phyloP scores from a whole-genome alignment of 1,284 basidiomycete species.

The Papiliotrema flavescens region DNA sequence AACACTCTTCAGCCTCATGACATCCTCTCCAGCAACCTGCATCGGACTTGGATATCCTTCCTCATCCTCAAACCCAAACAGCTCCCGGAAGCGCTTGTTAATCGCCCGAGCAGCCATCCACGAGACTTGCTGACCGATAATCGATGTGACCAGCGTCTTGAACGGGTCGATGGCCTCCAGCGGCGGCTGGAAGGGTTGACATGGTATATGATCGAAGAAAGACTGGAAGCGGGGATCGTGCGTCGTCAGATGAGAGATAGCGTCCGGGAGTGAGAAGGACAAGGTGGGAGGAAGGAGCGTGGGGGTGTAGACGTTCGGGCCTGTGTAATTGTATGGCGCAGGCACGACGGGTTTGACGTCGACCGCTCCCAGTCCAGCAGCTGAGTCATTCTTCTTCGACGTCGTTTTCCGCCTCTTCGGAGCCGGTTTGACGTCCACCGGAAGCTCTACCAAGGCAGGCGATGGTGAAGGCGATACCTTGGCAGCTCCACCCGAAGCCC shows the following conservation, averaged over 20 bases:
- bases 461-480: background rate
- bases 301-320: slow-evolving; percentile 3
- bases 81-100: slow-evolving; percentile 71
- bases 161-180: slow-evolving; percentile 33
- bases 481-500: background rate
- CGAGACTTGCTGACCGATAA: slow-evolving; percentile 84
- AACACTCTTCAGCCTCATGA: slow-evolving; percentile 61
- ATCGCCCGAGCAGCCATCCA: slow-evolving; percentile 86
- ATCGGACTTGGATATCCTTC: slow-evolving; percentile 63
- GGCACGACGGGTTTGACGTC: background rate
- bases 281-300: slow-evolving; percentile 46
- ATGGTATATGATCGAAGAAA: slow-evolving; percentile 54
- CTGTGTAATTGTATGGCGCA: background rate
- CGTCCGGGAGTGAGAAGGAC: slow-evolving; percentile 69
- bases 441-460: background rate
- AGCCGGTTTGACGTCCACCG: background rate
- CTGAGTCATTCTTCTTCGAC: too few relatives aligned
- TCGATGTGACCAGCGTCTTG: slow-evolving; percentile 64
- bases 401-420: background rate
- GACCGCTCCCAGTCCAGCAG: background rate
- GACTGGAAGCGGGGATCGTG: slow-evolving; percentile 68
- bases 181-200: slow-evolving; percentile 28
- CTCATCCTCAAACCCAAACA: slow-evolving; percentile 59
- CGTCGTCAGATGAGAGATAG: slow-evolving; percentile 64
- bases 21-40: slow-evolving; percentile 61